phyloP scores from a whole-genome alignment of 2,329 filamentous ascomycete genomes.

The Fusarium sp. region DNA sequence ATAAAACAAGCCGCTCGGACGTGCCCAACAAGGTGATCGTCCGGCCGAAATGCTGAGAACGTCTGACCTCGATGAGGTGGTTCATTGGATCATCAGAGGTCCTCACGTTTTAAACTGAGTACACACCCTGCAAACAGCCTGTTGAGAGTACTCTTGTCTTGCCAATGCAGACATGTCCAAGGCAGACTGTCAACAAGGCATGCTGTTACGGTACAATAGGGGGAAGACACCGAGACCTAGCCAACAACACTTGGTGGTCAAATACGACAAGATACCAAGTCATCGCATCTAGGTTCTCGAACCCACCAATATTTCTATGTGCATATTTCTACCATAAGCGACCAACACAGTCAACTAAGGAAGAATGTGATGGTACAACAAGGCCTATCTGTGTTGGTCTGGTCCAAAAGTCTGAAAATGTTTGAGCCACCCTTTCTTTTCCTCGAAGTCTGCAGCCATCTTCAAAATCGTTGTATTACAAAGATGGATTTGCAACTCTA shows the following conservation, averaged over 20 bases:
- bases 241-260: background rate
- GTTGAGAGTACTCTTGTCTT: background rate
- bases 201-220: background rate
- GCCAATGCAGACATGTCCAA: background rate
- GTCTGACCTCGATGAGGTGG: background rate
- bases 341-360: background rate
- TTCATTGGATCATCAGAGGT: background rate
- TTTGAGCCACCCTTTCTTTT: constrained; percentile 13
- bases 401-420: constrained; percentile 10
- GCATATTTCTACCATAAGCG: background rate
- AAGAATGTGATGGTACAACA: constrained; percentile 1
- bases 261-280: background rate
- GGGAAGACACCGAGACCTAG: background rate
- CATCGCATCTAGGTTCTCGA: background rate
- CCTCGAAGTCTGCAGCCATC: constrained; percentile 7
- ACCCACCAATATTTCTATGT: background rate
- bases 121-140: background rate
- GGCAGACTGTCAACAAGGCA: background rate
- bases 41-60: constrained; percentile 8
- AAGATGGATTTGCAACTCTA: background rate
- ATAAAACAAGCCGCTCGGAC: constrained; percentile 4
- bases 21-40: background rate
- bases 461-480: constrained; percentile 1
- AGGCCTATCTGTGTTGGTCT: background rate
- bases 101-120: background rate